Conservation (phyloP, 169 alveolate species). For the Plasmodium inui region DNA sequence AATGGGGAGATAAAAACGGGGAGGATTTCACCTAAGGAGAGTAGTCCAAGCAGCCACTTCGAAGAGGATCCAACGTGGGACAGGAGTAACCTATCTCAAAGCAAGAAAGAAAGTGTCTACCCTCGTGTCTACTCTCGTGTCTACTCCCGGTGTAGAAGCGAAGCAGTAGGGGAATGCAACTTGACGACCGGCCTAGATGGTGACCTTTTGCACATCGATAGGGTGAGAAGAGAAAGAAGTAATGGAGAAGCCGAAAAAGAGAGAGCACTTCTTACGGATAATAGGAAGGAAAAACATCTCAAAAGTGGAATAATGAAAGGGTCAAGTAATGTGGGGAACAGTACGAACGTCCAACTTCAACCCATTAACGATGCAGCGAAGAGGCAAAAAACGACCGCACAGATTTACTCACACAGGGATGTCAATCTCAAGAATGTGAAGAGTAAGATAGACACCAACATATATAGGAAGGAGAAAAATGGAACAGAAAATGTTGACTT, state of each 20-base stretch:
- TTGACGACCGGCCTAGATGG: neutral
- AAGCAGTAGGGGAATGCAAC: neutral
- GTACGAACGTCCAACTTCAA: neutral
- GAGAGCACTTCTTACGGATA: neutral
- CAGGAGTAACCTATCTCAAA: neutral
- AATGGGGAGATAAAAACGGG: neutral
- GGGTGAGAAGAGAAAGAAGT: neutral
- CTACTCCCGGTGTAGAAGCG: constrained; percentile 28
- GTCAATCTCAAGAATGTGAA: constrained; percentile 31
- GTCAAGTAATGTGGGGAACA: neutral
- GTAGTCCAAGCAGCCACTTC: neutral
- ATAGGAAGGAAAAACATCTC: neutral
- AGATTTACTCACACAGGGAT: neutral
- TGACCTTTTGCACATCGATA: neutral
- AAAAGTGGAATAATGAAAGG: neutral
- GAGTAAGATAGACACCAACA: constrained; percentile 61
- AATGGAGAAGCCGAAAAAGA: neutral
- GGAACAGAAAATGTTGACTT: neutral
- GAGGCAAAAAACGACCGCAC: neutral
- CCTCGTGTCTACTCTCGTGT: constrained; percentile 6
- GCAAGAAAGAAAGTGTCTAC: neutral
- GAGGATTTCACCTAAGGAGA: neutral
- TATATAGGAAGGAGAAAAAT: constrained; percentile 1
- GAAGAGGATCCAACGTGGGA: neutral
- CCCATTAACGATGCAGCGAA: neutral